Evolutionary conservation across 768 basidiomycete species (phyloP).

Genomic region (Mycena belliarum): DNA sequence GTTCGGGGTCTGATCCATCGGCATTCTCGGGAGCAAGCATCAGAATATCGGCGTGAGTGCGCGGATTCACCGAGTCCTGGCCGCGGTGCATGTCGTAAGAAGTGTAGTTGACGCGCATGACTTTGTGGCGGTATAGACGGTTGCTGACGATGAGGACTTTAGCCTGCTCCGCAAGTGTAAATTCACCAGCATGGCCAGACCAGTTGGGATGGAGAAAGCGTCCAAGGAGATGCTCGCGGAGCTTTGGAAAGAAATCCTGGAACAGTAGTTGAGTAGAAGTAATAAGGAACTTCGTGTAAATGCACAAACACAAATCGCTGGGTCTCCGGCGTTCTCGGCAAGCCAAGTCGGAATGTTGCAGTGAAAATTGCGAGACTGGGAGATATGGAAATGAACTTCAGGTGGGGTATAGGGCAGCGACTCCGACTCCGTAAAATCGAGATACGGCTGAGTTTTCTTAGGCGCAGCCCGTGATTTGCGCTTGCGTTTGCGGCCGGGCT

Average conservation of each 20-base stretch:
- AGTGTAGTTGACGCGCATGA: constrained; percentile 30
- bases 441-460: neutral
- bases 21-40: constrained; percentile 22
- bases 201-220: constrained; percentile 3
- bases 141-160: constrained; percentile 21
- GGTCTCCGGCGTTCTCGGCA: constrained; percentile 22
- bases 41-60: constrained; percentile 35
- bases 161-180: constrained; percentile 3
- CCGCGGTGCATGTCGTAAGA: constrained; percentile 39
- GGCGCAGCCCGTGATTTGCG: neutral
- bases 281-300: neutral
- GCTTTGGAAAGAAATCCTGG: constrained; percentile 24
- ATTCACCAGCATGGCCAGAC: constrained; percentile 13
- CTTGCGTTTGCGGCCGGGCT: neutral
- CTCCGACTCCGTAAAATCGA: constrained; percentile 2
- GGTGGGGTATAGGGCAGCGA: constrained; percentile 7
- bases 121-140: constrained; percentile 28
- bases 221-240: constrained; percentile 25
- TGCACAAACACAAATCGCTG: constrained; percentile 27
- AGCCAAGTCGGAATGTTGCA: neutral
- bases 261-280: neutral
- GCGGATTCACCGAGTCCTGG: constrained; percentile 42
- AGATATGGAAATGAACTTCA: constrained; percentile 26
- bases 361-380: constrained; percentile 8
- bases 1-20: constrained; percentile 10